Evolutionary conservation across 164 flowering plant species (phyloP).

Genomic region (Magnolia sinica): DNA sequence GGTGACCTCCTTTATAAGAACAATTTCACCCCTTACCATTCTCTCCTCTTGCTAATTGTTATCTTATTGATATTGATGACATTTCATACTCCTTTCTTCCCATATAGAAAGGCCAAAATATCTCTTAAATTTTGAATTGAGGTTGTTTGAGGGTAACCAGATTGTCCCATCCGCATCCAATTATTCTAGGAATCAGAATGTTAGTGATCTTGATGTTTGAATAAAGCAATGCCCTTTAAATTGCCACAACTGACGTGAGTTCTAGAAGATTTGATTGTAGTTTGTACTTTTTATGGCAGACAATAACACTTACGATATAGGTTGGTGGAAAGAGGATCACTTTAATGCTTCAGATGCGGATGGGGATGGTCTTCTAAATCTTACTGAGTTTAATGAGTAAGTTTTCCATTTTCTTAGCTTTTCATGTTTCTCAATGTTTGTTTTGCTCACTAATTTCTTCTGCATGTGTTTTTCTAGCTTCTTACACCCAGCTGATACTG

Average conservation of each 20-base stretch:
- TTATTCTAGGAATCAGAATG: not conserved
- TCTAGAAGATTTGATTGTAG: not conserved
- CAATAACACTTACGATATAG: constrained; percentile 69
- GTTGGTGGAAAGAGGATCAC: constrained; percentile 98
- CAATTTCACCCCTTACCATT: too few species aligned
- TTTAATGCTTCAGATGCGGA: constrained; percentile 92
- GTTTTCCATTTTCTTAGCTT: constrained; percentile 16
- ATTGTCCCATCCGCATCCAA: not conserved
- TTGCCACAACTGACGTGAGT: not conserved
- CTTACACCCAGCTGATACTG: constrained; percentile 90
- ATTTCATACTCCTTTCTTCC: too few species aligned
- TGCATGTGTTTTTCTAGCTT: constrained; percentile 45
- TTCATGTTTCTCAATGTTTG: not conserved
- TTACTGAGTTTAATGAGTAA: constrained; percentile 93
- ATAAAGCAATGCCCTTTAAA: not conserved
- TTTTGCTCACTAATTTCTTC: constrained; percentile 4
- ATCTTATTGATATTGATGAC: too few species aligned
- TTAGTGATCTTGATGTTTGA: not conserved
- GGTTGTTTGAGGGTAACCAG: not conserved
- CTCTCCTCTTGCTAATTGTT: too few species aligned
- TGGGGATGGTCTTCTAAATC: constrained; percentile 82
- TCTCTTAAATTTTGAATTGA: not conserved
- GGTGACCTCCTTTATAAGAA: too few species aligned
- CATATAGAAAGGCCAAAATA: too few species aligned
- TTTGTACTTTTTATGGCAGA: constrained; percentile 35